Evolutionary conservation across 2,329 filamentous ascomycete species (phyloP).

Genomic region (Monilinia fructigena): DNA sequence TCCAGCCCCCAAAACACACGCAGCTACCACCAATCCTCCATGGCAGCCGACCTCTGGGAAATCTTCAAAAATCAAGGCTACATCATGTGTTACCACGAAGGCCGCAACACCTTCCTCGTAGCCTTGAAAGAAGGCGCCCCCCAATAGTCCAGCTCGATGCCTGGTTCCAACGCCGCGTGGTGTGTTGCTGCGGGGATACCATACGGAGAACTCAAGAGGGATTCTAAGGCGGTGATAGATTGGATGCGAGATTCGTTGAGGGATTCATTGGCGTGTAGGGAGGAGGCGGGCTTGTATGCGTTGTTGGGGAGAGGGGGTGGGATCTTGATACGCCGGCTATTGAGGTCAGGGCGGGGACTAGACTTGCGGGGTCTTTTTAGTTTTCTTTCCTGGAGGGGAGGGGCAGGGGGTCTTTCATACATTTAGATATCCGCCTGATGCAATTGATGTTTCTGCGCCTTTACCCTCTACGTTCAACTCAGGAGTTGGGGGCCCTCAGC

Average conservation of each 20-base stretch:
- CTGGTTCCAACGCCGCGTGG: slow-evolving; percentile 58
- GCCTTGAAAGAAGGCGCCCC: slow-evolving; percentile 59
- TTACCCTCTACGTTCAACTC: too few relatives aligned
- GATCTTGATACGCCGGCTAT: slow-evolving; percentile 62
- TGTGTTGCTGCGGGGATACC: slow-evolving; percentile 36
- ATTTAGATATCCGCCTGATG: too few relatives aligned
- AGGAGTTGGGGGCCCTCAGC: too few relatives aligned
- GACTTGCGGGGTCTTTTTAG: slow-evolving; percentile 32
- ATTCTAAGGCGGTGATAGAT: neutral
- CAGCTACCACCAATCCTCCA: slow-evolving; percentile 34
- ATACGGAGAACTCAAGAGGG: neutral
- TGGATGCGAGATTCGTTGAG: neutral
- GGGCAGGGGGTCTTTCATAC: too few relatives aligned
- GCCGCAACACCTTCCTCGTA: slow-evolving; percentile 51
- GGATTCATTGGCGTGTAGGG: neutral
- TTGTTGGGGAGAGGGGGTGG: slow-evolving; percentile 58
- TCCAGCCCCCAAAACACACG: slow-evolving; percentile 8
- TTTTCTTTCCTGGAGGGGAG: too few relatives aligned
- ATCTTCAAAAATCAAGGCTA: slow-evolving; percentile 55
- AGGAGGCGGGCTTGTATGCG: slow-evolving; percentile 28
- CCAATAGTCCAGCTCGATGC: slow-evolving; percentile 55
- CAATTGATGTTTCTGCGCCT: too few relatives aligned
- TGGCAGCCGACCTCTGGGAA: slow-evolving; percentile 42
- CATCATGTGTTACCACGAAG: slow-evolving; percentile 57
- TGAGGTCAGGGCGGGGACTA: slow-evolving; percentile 59